Evolutionary conservation across 148 eudicot genomes (phyloP).

Genomic region (Rhododendron ovatum): DNA sequence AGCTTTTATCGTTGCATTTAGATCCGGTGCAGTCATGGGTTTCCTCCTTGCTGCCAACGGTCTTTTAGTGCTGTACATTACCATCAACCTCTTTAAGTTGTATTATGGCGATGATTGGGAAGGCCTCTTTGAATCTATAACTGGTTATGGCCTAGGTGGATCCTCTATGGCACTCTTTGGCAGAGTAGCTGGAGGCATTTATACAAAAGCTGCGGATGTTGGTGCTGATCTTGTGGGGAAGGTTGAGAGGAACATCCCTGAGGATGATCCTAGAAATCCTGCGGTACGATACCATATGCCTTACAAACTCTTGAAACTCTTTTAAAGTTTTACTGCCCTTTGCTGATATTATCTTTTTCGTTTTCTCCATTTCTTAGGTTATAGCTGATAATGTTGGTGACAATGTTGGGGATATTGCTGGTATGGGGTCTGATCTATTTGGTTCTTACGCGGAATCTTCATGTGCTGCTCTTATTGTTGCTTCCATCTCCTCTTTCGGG

Average conservation of each 20-base stretch:
- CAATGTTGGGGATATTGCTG: conserved; percentile 97
- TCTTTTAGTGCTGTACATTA: conserved; percentile 64
- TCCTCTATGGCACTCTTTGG: conserved; percentile 96
- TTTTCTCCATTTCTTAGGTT: conserved; percentile 41
- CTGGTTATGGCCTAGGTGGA: conserved; percentile 97
- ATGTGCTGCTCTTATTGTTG: conserved; percentile 94
- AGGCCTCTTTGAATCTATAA: conserved; percentile 86
- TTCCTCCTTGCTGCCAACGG: conserved; percentile 96
- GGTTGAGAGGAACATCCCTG: conserved; percentile 88
- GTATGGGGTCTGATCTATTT: conserved; percentile 95
- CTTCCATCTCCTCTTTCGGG: conserved; percentile 88
- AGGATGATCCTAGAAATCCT: conserved; percentile 93
- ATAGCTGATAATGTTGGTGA: conserved; percentile 98
- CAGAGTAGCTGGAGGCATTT: conserved; percentile 92
- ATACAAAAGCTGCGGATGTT: conserved; percentile 95
- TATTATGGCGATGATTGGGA: conserved; percentile 97
- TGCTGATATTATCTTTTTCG: background rate
- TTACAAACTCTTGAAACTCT: background rate
- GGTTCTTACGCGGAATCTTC: conserved; percentile 96
- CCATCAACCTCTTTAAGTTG: conserved; percentile 76
- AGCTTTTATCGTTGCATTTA: conserved; percentile 77
- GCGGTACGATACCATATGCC: conserved; percentile 44
- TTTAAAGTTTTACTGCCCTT: background rate
- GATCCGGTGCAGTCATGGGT: conserved; percentile 99
- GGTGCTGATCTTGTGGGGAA: conserved; percentile 98